Base-by-base conservation (phyloP, 805 yeast genomes). In the Lipomyces sp. region DNA sequence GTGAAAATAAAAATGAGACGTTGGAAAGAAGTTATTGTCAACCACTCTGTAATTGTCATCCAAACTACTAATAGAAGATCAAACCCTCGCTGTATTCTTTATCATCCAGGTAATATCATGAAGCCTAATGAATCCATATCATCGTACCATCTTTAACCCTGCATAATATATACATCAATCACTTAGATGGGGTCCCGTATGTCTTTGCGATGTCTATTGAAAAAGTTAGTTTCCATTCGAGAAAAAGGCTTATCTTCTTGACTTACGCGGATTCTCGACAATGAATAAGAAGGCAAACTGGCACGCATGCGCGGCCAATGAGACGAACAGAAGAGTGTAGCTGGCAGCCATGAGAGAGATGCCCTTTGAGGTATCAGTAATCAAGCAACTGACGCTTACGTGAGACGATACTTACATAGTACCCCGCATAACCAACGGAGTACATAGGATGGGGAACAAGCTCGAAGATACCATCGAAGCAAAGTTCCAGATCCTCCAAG, bases 361-460 rank as follows among this genome's bases (percentile, higher is more conserved):
- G 0, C 96, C 97, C 58, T 58, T 11, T 29, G 33, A 30, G 29
- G 54, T 10, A 15, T 51, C 29, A 51, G 54, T 8, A 51, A 6
- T 24, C 18, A 5, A 30, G 29, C 30, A 13, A n/a, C 4, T 29
- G 33, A 51, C 24, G 30, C 29, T 2, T 24, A 29, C 7, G 8
- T 5, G 2, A 13, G 10, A 4, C 6, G 33, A 11, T 29, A n/a
- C 30, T 5, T 29, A 51, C 30, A 74, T 90, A 90, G 78, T 89
- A 90, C 0, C 96, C 97, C 63, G 90, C 85, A 74, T 90, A 90
- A 6, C 97, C 97, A 64, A 91, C 88, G 0, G 96, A 89, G 76
- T 90, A 90, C 97, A 90, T 90, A 62, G 97, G 97, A 75, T 90
- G 97, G 24, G 97, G 97, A 15, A 92, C 90, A 83, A 90, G 84